Conservation (phyloP, 305 asterid genomes). For the Fraxinus ornus region DNA sequence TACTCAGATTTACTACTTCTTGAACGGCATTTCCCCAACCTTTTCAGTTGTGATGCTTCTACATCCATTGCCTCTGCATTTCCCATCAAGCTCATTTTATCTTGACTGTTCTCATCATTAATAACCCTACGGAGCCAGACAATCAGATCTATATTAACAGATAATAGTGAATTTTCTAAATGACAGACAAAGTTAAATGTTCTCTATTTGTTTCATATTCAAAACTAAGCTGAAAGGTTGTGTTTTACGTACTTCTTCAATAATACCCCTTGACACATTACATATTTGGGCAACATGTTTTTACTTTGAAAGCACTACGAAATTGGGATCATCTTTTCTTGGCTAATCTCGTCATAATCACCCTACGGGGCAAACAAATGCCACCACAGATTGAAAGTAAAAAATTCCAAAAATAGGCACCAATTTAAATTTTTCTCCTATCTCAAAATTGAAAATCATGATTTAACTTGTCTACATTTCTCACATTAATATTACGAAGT, state of each 20-base stretch:
- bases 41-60: conserved; percentile 65
- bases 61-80: conserved; percentile 65
- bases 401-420: neutral
- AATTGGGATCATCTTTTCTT: neutral
- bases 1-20: conserved; percentile 60
- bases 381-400: neutral
- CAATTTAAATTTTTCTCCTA: neutral
- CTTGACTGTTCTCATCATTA: conserved; percentile 39
- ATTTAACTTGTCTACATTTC: conserved; percentile 4
- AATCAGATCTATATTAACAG: conserved; percentile 16
- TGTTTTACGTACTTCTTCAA: neutral
- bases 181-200: neutral
- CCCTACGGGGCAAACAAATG: neutral
- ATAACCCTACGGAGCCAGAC: conserved; percentile 36
- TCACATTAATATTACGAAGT: neutral
- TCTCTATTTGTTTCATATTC: neutral
- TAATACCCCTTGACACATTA: neutral
- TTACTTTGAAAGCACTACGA: neutral
- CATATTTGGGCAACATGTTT: neutral
- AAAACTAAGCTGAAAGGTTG: neutral
- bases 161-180: conserved; percentile 1
- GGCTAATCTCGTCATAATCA: neutral
- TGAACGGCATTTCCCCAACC: conserved; percentile 61
- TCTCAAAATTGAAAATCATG: neutral
- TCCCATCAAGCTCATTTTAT: conserved; percentile 34